Conservation (phyloP, 192 early-diverging fungal species). For the Backusella westeae region DNA sequence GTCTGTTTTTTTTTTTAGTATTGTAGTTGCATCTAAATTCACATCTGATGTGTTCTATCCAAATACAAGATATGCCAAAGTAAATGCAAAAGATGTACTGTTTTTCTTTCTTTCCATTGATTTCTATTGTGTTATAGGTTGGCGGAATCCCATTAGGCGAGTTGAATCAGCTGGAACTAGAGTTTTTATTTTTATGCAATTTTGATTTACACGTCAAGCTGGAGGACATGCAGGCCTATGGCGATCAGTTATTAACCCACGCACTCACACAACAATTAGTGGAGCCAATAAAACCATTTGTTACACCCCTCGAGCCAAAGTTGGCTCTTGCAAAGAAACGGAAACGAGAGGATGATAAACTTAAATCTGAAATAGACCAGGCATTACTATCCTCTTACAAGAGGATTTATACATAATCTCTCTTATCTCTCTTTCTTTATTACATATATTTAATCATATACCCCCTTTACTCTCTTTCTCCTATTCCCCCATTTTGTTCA, state of each 20-base stretch:
- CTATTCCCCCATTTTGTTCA: not conserved
- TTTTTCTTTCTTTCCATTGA: not conserved
- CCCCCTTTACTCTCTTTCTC: not conserved
- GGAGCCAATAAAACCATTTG: not conserved
- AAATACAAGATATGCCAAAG: slow-evolving; percentile 71
- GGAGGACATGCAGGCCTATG: slow-evolving; percentile 60
- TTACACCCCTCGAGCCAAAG: not conserved
- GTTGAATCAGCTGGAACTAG: slow-evolving; percentile 73
- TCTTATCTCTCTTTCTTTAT: not conserved
- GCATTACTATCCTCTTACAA: not conserved
- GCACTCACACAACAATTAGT: slow-evolving; percentile 15
- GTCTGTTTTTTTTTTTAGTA: slow-evolving; percentile 27
- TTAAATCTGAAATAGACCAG: not conserved
- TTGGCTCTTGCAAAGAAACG: not conserved
- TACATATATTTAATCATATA: not conserved
- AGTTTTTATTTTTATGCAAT: slow-evolving; percentile 68
- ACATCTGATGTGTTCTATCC: slow-evolving; percentile 72
- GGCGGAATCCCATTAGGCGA: slow-evolving; percentile 70
- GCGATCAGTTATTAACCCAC: slow-evolving; percentile 54
- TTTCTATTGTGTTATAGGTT: slow-evolving; percentile 39
- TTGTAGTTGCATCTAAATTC: slow-evolving; percentile 75
- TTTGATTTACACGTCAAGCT: slow-evolving; percentile 68
- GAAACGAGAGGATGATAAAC: not conserved
- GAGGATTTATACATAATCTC: not conserved
- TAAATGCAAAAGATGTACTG: slow-evolving; percentile 7